Conservation (phyloP, 768 basidiomycete genomes). For the Lactifluus piperatus region DNA sequence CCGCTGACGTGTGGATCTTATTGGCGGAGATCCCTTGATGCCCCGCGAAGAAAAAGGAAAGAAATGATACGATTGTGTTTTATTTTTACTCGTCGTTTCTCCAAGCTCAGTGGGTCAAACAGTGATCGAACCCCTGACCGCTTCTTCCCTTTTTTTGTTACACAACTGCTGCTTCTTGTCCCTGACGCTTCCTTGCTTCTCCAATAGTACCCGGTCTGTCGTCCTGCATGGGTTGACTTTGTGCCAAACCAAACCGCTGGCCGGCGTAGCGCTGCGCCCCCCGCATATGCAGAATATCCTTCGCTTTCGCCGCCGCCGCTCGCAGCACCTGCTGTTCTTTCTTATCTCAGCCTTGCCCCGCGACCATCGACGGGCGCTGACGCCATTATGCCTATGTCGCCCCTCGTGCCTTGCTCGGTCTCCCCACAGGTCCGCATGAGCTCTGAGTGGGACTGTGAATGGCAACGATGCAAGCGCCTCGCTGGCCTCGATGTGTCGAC, state of each 20-base stretch:
- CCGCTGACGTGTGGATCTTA: conserved; percentile 7
- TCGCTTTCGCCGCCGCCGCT: conserved; percentile 50
- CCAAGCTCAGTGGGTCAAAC: background rate
- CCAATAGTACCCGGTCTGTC: conserved; percentile 51
- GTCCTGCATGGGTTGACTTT: conserved; percentile 52
- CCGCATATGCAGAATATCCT: conserved; percentile 31
- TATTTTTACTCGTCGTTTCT: background rate
- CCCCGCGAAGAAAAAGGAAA: background rate
- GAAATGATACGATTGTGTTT: background rate
- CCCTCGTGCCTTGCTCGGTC: conserved; percentile 21
- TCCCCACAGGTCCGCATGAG: conserved; percentile 24
- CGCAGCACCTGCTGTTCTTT: conserved; percentile 62
- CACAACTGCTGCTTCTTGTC: background rate
- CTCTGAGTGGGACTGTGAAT: conserved; percentile 63
- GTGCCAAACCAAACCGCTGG: conserved; percentile 27
- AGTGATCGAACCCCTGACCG: background rate
- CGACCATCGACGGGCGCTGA: conserved; percentile 22
- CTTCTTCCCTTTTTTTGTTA: background rate
- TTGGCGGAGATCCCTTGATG: background rate
- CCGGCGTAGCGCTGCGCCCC: conserved; percentile 1
- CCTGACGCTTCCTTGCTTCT: background rate
- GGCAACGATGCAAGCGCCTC: conserved; percentile 44
- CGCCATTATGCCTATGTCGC: conserved; percentile 23
- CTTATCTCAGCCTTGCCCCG: conserved; percentile 49
- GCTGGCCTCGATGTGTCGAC: conserved; percentile 26